Base-by-base conservation (phyloP, 2,329 filamentous ascomycete genomes). In the Chaetomiaceae sp. region DNA sequence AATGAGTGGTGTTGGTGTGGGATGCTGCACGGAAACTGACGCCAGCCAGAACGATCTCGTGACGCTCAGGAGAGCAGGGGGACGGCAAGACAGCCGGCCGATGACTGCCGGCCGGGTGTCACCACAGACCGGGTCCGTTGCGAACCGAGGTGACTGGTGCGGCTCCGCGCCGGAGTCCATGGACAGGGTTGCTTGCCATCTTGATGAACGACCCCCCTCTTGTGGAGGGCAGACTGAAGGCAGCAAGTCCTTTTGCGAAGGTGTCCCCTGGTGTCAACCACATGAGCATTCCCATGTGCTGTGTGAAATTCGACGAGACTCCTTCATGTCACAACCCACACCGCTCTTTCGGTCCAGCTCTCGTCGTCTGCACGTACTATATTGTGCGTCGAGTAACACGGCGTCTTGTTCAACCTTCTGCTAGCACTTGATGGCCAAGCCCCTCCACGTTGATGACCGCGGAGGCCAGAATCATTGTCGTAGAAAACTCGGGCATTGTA, bases 41-140 rank as follows among this genome's bases (percentile, higher is more conserved):
- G 54, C 51, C 57, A 53, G 50, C 38, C 19, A 30, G 27, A 33
- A 10, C 30, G 51, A 39, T 57, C 54, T 51, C 51, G 54, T 59
- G 56, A 60, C 45, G 50, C 33, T 41, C 17, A 8, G 19, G 23
- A 19, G 20, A 27, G 42, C 42, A 44, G 37, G 38, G 43, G 30
- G 9, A 14, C 6, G 33, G 33, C 20, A 19, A 33, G 35, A 35
- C 17, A 40, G 27, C 39, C 50, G 14, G 30, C 19, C 50, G 31
- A 38, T 19, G 47, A 47, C 14, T 31, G 23, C 23, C 35, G 23
- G 41, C 48, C 44, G 17, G 45, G 38, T 37, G 35, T 43, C 27
- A 43, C 16, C 45, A 39, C 31, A 25, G 38, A 27, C 33, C 39
- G 16, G 23, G 35, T 20, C 43, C 19, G 31, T 19, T 7, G 35